Evolutionary conservation across 805 yeast species (phyloP), one percentile per base, ranked within the genome.

Genomic region (Hanseniaspora taiwanica): DNA sequence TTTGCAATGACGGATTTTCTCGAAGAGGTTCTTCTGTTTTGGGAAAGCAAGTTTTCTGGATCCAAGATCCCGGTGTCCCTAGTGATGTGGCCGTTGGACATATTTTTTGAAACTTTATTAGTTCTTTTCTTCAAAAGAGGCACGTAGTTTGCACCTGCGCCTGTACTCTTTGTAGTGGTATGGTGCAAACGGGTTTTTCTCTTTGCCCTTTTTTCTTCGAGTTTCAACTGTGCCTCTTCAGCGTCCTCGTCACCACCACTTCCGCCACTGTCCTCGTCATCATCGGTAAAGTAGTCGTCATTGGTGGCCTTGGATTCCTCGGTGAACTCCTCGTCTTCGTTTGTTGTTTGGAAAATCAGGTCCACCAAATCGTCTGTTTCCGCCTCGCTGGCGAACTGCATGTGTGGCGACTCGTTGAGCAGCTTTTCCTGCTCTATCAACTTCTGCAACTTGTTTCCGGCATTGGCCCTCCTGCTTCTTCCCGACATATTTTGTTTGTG

Each of bases 331-430:
- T 58, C 66, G 48, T 74, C 81, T 10, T 71, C 71, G 4, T 40
- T 18, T 37, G 41, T 21, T 36, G 78, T 91, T 45, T 74, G 78
- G 49, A 81, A 81, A 46, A 82, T 58, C 37, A 81, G 61, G 50
- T 77, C 74, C 29, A 83, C 81, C 39, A 79, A 76, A 48, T 80
- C 86, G 46, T 83, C 93, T 34, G 81, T 94, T 34, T 83, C 85
- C 3, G 65, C 68, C 13, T 63, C 65, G 2, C 29, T 36, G 18
- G 34, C 20, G 3, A 33, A 18, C 14, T 37, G 29, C 2, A 14
- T 12, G 10, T 25, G 5, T 13, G 29, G 17, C 14, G 36, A 17
- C 14, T 18, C 21, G 14, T 74, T 79, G 46, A 74, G 81, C 10
- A 58, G 41, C 37, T 16, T 35, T 31, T 59, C 94, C 21, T 82